phyloP scores from a whole-genome alignment of 345 rosid species.

The Lumnitzera littorea region DNA sequence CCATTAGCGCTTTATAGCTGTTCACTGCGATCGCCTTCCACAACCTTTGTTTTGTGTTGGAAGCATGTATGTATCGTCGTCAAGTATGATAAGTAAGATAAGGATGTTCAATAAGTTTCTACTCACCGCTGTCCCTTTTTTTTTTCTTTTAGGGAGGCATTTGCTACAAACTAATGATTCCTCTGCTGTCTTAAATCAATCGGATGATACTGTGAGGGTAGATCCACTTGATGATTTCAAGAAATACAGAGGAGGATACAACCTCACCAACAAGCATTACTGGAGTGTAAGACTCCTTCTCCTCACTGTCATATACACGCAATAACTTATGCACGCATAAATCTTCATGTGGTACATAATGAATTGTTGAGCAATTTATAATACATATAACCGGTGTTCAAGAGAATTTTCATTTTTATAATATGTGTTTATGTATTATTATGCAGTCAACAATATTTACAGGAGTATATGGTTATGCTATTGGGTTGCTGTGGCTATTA shows the following conservation, averaged over 20 bases:
- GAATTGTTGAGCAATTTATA: too few species aligned
- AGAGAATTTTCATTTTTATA: too few species aligned
- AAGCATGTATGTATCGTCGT: background rate
- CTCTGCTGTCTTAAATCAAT: conserved; percentile 7
- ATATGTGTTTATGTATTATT: too few species aligned
- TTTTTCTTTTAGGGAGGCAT: conserved; percentile 11
- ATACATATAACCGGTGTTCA: too few species aligned
- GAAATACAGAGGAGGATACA: conserved; percentile 60
- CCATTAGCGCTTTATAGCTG: background rate
- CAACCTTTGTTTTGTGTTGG: background rate
- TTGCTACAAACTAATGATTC: conserved; percentile 16
- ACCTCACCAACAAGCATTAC: conserved; percentile 56
- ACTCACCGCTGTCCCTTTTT: background rate
- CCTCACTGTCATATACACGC: background rate
- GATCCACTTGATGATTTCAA: conserved; percentile 45
- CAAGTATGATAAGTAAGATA: background rate
- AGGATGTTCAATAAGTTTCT: too few species aligned
- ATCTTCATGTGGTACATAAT: background rate
- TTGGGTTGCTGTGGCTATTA: conserved; percentile 47
- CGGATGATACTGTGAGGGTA: conserved; percentile 41
- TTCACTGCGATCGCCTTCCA: background rate
- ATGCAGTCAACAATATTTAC: conserved; percentile 57
- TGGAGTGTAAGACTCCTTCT: conserved; percentile 52
- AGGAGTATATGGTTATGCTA: conserved; percentile 47
- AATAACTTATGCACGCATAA: background rate